phyloP scores from a whole-genome alignment of 2,329 filamentous ascomycete species.

The Alternaria infectoria region DNA sequence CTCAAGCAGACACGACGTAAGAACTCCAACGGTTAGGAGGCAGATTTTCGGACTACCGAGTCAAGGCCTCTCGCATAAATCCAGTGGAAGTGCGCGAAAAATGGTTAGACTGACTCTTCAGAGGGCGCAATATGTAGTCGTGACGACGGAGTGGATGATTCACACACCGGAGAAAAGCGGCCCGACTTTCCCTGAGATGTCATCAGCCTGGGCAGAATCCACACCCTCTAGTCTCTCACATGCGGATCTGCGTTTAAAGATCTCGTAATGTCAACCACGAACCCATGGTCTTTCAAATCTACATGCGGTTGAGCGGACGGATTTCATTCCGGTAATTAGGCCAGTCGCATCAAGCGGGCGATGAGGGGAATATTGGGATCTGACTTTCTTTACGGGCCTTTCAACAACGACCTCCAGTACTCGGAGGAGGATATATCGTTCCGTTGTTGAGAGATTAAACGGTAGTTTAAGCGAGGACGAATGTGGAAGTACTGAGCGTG shows the following conservation, averaged over 20 bases:
- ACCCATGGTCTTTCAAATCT: slow-evolving; percentile 11
- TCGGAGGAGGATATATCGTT: neutral
- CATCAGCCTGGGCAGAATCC: slow-evolving; percentile 8
- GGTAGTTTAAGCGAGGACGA: neutral
- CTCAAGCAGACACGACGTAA: neutral
- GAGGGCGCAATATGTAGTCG: neutral
- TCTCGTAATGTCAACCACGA: slow-evolving; percentile 33
- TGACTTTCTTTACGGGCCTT: slow-evolving; percentile 4
- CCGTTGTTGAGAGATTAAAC: slow-evolving; percentile 18
- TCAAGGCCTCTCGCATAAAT: neutral
- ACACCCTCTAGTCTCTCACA: slow-evolving; percentile 21
- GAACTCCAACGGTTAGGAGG: neutral
- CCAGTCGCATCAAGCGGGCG: slow-evolving; percentile 13
- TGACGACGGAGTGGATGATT: neutral
- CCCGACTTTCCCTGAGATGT: slow-evolving; percentile 18
- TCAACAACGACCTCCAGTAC: neutral
- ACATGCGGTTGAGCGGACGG: slow-evolving; percentile 4
- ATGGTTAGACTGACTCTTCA: neutral
- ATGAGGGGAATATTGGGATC: neutral
- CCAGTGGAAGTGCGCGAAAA: neutral
- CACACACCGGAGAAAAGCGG: slow-evolving; percentile 27
- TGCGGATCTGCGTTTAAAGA: slow-evolving; percentile 24
- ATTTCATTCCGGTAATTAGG: neutral
- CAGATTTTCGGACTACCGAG: neutral
- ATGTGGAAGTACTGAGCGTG: slow-evolving; percentile 1